These are phyloP conservation scores for Aphanomyces astaci DNA, from an alignment of 352 stramenopile genomes.

Conservation along the genomic window DNA sequence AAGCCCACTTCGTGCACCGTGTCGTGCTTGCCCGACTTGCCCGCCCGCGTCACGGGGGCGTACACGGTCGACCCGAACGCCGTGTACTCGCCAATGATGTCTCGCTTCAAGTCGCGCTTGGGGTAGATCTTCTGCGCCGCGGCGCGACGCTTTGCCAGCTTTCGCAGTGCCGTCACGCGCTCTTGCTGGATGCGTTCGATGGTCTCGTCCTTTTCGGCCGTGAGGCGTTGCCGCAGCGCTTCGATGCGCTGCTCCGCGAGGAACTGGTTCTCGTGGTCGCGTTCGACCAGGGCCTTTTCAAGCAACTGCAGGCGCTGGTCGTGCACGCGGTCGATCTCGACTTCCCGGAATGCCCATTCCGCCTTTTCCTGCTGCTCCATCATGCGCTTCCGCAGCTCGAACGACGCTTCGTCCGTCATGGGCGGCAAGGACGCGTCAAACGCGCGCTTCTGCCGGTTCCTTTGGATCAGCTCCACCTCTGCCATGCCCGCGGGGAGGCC, in stretches of 20 bases:
- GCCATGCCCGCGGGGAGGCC: slow-evolving; percentile 71
- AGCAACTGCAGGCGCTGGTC: slow-evolving; percentile 71
- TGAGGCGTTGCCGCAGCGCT: slow-evolving; percentile 63
- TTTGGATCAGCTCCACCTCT: slow-evolving; percentile 89
- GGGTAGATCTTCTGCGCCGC: slow-evolving; percentile 40
- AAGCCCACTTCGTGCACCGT: slow-evolving; percentile 53
- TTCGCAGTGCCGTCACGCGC: slow-evolving; percentile 81
- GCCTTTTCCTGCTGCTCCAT: slow-evolving; percentile 88
- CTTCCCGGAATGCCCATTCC: slow-evolving; percentile 83
- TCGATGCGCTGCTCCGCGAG: slow-evolving; percentile 89
- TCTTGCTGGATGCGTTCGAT: slow-evolving; percentile 78
- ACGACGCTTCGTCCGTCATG: slow-evolving; percentile 91
- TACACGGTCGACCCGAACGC: slow-evolving; percentile 83
- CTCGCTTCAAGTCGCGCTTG: slow-evolving; percentile 37
- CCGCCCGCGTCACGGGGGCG: slow-evolving; percentile 53
- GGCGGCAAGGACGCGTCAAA: slow-evolving; percentile 86
- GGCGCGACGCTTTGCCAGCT: slow-evolving; percentile 82
- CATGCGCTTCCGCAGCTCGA: slow-evolving; percentile 84
- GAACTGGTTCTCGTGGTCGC: slow-evolving; percentile 86
- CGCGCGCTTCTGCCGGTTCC: slow-evolving; percentile 72
- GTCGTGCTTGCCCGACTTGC: slow-evolving; percentile 40
- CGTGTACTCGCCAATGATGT: slow-evolving; percentile 87
- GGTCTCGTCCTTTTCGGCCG: slow-evolving; percentile 69
- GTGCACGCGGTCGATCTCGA: slow-evolving; percentile 83
- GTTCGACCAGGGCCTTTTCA: slow-evolving; percentile 70